Evolutionary conservation across 139 green algal species (phyloP).

Genomic region (Chlorella sp.): DNA sequence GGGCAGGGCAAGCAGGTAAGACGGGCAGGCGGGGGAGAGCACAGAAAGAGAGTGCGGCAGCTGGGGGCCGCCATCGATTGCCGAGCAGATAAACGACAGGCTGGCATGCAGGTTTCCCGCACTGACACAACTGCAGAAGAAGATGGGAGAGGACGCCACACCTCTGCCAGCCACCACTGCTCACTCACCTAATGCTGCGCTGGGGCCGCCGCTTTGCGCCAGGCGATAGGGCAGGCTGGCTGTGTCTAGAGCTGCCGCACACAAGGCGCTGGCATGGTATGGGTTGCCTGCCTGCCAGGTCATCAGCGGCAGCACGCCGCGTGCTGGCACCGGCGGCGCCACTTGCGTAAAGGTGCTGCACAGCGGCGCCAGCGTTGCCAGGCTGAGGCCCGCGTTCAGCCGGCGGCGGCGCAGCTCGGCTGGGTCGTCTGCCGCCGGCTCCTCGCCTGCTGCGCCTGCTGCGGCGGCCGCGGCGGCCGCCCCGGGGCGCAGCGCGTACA

Average conservation of each 20-base stretch:
- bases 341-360: constrained; percentile 58
- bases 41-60: background rate
- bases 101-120: too few relatives aligned
- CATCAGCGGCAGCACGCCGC: constrained; percentile 37
- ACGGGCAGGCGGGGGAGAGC: too few relatives aligned
- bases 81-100: too few relatives aligned
- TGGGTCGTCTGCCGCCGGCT: background rate
- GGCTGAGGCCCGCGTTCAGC: constrained; percentile 48
- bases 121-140: too few relatives aligned
- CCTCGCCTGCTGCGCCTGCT: background rate
- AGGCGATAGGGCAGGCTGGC: constrained; percentile 58
- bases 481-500: constrained; percentile 55
- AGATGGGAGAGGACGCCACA: background rate
- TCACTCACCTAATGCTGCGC: background rate
- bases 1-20: background rate
- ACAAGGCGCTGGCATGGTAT: constrained; percentile 49
- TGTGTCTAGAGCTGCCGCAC: constrained; percentile 63
- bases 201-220: background rate
- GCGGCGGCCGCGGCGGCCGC: background rate
- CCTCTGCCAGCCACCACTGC: background rate
- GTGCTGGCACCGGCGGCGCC: constrained; percentile 1
- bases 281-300: constrained; percentile 22
- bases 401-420: background rate
- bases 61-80: too few relatives aligned
- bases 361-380: constrained; percentile 38